Base-by-base conservation (phyloP, 2,329 filamentous ascomycete species). In the Beauveria sp. region DNA sequence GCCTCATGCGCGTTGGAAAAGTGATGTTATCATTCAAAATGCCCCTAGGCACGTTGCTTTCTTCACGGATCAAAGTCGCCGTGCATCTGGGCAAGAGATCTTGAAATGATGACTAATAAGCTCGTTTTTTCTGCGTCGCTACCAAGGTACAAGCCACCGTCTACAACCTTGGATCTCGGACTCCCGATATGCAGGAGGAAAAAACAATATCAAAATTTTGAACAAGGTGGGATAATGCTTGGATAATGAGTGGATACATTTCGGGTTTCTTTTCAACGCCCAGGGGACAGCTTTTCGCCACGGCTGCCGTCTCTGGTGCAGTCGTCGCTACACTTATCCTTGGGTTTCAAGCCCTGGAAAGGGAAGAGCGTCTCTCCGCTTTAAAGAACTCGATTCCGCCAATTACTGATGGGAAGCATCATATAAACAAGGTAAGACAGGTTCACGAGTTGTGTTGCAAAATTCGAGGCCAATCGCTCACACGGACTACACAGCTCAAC, bases 291-390 rank as follows among this genome's bases (percentile, higher is more conserved):
- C 77, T 95, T 42, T 82, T 86, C 20, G 83, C 87, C 3, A 91
- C 90, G 0, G 90, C 90, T 2, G 77, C 90, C 24, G 75, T 84
- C 16, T 88, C 85, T 0, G 86, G 85, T 20, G 81, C 80, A 9
- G 77, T 85, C 0, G 85, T 83, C 28, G 85, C 85, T 2, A 79
- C 79, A n/a, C 76, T 84, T 8, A 78, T 89, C 38, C 73, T 89
- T 16, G 83, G 83, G 22, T 87, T 85, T 67, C 86, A 89, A 71
- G 79, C 78, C 45, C 72, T 87, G n/a, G 79, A 82, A 64, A 73
- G 82, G 34, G 77, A 82, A 63, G 80, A 81, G 66, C 79, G 80
- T 38, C 71, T 88, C 5, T 76, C 79, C 46, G 75, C 81, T 62
- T 75, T 88, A 10, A 89, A 88, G 72, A 77, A 75, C 63, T 85